phyloP scores from a whole-genome alignment of 768 basidiomycete species.

The Boletus vinaceobasis region DNA sequence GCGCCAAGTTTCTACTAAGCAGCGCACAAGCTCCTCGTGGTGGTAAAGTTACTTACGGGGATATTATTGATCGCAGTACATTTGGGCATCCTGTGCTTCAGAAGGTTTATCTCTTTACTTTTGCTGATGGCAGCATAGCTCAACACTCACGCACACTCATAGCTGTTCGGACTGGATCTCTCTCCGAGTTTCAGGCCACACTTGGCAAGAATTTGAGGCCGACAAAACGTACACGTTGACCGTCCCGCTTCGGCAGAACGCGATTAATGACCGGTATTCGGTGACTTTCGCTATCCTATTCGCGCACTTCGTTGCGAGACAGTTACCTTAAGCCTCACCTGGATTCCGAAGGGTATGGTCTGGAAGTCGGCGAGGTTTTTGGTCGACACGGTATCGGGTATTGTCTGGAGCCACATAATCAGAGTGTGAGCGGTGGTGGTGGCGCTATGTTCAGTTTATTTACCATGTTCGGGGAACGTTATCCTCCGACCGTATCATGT shows the following conservation, averaged over 20 bases:
- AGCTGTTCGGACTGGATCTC: slow-evolving; percentile 94
- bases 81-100: slow-evolving; percentile 92
- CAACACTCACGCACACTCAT: neutral
- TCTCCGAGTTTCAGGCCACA: slow-evolving; percentile 89
- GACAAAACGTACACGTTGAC: slow-evolving; percentile 93
- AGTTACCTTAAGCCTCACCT: slow-evolving; percentile 92
- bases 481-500: neutral
- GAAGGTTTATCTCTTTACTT: slow-evolving; percentile 48
- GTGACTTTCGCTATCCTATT: slow-evolving; percentile 90
- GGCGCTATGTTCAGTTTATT: neutral
- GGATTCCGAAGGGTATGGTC: slow-evolving; percentile 86
- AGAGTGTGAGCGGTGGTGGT: slow-evolving; percentile 57
- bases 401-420: slow-evolving; percentile 91
- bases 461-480: neutral
- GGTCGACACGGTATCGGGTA: slow-evolving; percentile 75
- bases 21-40: slow-evolving; percentile 90
- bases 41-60: slow-evolving; percentile 95
- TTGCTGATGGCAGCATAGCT: slow-evolving; percentile 1
- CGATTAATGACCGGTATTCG: slow-evolving; percentile 97
- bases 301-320: slow-evolving; percentile 89
- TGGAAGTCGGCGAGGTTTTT: slow-evolving; percentile 88
- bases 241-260: slow-evolving; percentile 94
- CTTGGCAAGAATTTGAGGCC: slow-evolving; percentile 71
- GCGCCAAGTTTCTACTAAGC: slow-evolving; percentile 97
- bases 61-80: slow-evolving; percentile 87